These are phyloP conservation scores for Pulveroboletus sp. DNA, from an alignment of 768 basidiomycete species.

Conservation along the genomic window DNA sequence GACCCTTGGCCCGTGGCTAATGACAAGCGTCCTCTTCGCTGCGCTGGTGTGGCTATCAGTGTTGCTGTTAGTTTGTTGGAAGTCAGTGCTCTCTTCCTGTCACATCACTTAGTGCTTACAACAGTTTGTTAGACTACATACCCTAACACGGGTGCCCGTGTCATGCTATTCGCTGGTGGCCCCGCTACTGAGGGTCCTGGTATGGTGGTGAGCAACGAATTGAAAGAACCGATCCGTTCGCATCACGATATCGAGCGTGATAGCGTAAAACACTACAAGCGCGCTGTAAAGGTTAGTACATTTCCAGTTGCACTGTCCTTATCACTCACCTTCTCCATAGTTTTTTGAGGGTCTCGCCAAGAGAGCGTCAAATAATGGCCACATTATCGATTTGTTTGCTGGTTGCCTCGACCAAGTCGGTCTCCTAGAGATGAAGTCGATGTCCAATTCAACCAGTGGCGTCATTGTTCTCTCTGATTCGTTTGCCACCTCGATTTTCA, in stretches of 20 bases:
- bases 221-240: slow-evolving; percentile 95
- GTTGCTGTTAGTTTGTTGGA: slow-evolving; percentile 92
- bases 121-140: slow-evolving; percentile 59
- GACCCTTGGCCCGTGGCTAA: slow-evolving; percentile 98
- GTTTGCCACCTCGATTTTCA: slow-evolving; percentile 97
- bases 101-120: not conserved
- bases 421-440: slow-evolving; percentile 92
- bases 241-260: slow-evolving; percentile 99
- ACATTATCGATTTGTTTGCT: slow-evolving; percentile 91
- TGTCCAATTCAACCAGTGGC: slow-evolving; percentile 95
- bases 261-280: slow-evolving; percentile 94
- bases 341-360: slow-evolving; percentile 95
- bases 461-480: slow-evolving; percentile 95
- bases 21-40: slow-evolving; percentile 88
- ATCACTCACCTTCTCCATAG: slow-evolving; percentile 37
- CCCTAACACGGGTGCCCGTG: slow-evolving; percentile 91
- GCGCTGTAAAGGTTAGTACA: slow-evolving; percentile 78
- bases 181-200: slow-evolving; percentile 96
- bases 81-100: slow-evolving; percentile 34
- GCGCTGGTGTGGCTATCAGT: slow-evolving; percentile 91
- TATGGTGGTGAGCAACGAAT: slow-evolving; percentile 91
- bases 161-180: slow-evolving; percentile 95
- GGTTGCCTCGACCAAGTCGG: slow-evolving; percentile 99
- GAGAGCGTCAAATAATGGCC: slow-evolving; percentile 90
- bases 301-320: not conserved